Evolutionary conservation across 805 yeast genomes (phyloP), one percentile per base, ranked within the genome.

Genomic region (Candida gorgasii): DNA sequence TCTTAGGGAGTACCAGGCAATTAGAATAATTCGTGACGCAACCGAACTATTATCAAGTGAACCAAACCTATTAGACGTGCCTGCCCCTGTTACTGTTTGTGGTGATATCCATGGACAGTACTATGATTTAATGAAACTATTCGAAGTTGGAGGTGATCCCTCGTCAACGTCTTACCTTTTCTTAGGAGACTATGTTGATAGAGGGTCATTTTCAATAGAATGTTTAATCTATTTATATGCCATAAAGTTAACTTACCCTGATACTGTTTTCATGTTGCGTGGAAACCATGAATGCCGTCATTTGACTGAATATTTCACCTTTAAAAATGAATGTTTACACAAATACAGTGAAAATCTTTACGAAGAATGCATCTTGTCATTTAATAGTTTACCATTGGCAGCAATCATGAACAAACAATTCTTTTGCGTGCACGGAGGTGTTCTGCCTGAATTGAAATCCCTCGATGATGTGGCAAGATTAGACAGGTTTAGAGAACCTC

Each of bases 21-120:
- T 82, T 33, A 70, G 69, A 34, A 90, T 92, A 40, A 59, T 92
- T 31, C 58, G 67, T 14, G 72, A 69, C 62, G 95, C 95, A 7
- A 81, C 89, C 0, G 70, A 69, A 16, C 60, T 82, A 6, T 72
- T 93, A 43, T 59, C 74, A 11, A 59, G 64, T 28, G 98, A 92
- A 57, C 95, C 96, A 5, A 92, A 86, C 54, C 59, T 92, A 52
- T 67, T 92, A 39, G 74, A 75, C 14, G 85, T 93, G 1, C 90
- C 89, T 2, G 95, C 97, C 0, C 99, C 98, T 0, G 87, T 92
- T 2, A 90, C 96, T 0, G 89, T 92, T 2, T 89, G 97, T 67
- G 99, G 99, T 43, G 98, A 92, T 64, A 77, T 90, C n/a, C 98
- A 92, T 63, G 99, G 99, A 13, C 98, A 92, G 62, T 89, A 79